Evolutionary conservation across 495 filamentous ascomycete genomes (phyloP).

Genomic region (Aspergillus ostianus): DNA sequence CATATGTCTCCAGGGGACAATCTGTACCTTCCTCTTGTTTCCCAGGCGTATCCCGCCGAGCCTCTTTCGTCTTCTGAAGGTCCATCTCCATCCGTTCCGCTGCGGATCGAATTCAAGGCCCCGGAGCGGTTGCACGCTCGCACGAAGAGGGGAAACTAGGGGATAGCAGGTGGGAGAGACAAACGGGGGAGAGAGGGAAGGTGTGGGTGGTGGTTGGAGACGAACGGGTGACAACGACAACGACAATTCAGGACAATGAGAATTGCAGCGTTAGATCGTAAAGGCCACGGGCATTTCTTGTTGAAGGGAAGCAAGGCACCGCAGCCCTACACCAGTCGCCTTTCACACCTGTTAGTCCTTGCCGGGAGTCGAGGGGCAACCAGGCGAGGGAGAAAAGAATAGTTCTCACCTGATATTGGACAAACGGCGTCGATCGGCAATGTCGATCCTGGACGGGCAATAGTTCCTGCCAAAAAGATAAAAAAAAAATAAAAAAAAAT

Average conservation of each 20-base stretch:
- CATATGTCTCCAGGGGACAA: slow-evolving; percentile 39
- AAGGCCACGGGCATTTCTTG: slow-evolving; percentile 25
- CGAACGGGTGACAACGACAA: not conserved
- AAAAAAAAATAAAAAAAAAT: too few species aligned
- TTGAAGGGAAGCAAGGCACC: slow-evolving; percentile 25
- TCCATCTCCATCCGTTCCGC: slow-evolving; percentile 35
- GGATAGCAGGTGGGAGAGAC: not conserved
- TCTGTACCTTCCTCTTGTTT: slow-evolving; percentile 44
- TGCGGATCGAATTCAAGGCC: not conserved
- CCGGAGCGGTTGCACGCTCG: not conserved
- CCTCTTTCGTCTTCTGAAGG: slow-evolving; percentile 48
- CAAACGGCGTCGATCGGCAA: slow-evolving; percentile 18
- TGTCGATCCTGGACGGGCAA: slow-evolving; percentile 20
- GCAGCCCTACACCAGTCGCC: slow-evolving; percentile 17
- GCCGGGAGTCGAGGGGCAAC: slow-evolving; percentile 16
- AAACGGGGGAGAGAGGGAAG: not conserved
- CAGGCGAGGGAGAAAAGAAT: slow-evolving; percentile 18
- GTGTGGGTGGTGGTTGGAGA: not conserved
- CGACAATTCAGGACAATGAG: not conserved
- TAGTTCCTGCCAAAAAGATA: slow-evolving; percentile 1
- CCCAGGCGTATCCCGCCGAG: slow-evolving; percentile 31
- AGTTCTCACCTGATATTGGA: slow-evolving; percentile 21
- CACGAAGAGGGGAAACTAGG: not conserved
- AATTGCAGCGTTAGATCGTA: slow-evolving; percentile 13
- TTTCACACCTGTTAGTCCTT: slow-evolving; percentile 22